Evolutionary conservation across 192 early-diverging fungal species (phyloP).

Genomic region (Podila verticillata): DNA sequence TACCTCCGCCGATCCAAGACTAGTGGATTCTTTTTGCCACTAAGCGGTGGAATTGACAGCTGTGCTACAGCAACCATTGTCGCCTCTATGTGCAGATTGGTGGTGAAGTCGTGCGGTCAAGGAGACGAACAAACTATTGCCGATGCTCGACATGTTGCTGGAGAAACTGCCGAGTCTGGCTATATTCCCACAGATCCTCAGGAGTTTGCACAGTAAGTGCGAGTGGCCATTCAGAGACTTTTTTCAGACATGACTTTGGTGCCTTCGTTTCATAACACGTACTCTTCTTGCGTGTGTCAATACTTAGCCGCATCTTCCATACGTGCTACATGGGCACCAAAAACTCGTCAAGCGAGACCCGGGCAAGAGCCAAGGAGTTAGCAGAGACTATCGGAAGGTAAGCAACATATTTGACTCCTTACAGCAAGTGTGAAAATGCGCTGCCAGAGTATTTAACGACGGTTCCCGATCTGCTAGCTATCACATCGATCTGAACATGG

Average conservation of each 20-base stretch:
- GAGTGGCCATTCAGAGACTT: too few species aligned
- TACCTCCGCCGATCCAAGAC: constrained; percentile 92
- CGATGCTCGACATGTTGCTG: constrained; percentile 76
- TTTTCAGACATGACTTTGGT: too few species aligned
- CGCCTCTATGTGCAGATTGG: constrained; percentile 90
- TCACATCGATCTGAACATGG: constrained; percentile 92
- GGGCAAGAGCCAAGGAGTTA: constrained; percentile 79
- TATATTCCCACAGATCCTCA: constrained; percentile 81
- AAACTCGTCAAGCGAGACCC: constrained; percentile 91
- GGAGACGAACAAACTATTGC: constrained; percentile 72
- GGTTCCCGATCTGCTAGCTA: constrained; percentile 64
- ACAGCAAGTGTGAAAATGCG: too few species aligned
- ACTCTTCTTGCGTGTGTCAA: not conserved
- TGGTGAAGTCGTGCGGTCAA: constrained; percentile 69
- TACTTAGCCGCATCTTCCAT: constrained; percentile 78
- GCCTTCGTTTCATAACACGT: too few species aligned
- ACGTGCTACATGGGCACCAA: constrained; percentile 96
- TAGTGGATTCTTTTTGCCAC: constrained; percentile 92
- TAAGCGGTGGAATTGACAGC: constrained; percentile 98
- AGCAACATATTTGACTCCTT: not conserved
- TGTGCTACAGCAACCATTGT: constrained; percentile 91
- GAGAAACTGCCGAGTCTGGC: constrained; percentile 60
- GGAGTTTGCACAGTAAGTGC: constrained; percentile 78
- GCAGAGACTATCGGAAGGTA: constrained; percentile 82
- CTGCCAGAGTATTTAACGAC: too few species aligned